phyloP scores from a whole-genome alignment of 352 stramenopile species.

The Globisporangium radiosum region DNA sequence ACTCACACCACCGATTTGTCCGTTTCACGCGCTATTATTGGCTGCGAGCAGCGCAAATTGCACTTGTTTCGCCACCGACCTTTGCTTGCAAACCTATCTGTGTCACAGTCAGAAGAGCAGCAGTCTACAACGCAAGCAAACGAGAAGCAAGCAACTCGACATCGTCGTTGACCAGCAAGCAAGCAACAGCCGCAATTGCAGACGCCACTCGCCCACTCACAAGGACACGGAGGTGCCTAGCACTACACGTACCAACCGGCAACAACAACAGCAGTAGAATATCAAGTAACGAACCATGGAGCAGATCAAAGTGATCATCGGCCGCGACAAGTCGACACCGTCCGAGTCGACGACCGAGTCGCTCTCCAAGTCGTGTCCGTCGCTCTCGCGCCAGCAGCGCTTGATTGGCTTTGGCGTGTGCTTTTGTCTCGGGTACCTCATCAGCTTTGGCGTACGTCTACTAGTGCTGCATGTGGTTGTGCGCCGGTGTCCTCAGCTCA shows the following conservation, averaged over 20 bases:
- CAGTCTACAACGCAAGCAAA: background rate
- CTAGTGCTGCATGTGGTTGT: no score
- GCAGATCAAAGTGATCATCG: conserved; percentile 75
- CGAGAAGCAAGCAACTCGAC: no score
- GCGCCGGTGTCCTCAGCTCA: no score
- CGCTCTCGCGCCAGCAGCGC: conserved; percentile 62
- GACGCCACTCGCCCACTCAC: no score
- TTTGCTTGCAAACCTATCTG: no score
- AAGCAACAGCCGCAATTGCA: no score
- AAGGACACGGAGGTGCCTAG: no score
- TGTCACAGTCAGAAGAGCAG: background rate
- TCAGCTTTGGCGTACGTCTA: conserved; percentile 68
- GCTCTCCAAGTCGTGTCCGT: conserved; percentile 50
- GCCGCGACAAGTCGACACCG: conserved; percentile 36
- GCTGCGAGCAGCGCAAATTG: background rate
- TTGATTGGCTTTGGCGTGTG: conserved; percentile 67
- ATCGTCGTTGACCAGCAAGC: no score
- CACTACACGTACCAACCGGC: no score
- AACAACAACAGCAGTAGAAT: background rate
- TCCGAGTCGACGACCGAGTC: conserved; percentile 26
- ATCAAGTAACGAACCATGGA: no score
- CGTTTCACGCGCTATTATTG: conserved; percentile 13
- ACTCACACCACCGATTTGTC: conserved; percentile 6
- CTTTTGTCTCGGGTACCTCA: conserved; percentile 75
- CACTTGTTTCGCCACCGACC: background rate